Conservation (phyloP, 345 rosid genomes). For the thale cress (Arabidopsis thaliana) region DNA sequence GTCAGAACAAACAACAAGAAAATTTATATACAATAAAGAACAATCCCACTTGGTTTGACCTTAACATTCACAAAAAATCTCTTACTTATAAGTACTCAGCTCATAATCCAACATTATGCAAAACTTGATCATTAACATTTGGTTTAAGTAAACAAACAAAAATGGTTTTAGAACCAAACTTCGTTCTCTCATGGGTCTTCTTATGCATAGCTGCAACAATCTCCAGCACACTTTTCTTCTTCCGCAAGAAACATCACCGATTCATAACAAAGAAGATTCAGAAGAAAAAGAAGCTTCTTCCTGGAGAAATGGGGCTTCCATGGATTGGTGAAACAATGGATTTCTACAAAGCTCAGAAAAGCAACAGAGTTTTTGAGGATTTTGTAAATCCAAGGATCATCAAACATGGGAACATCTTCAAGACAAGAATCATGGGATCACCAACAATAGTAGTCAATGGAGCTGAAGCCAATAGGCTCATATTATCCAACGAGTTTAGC, state of each 20-base stretch:
- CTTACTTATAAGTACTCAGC: slow-evolving; percentile 37
- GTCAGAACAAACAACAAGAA: slow-evolving; percentile 12
- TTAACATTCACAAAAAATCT: slow-evolving; percentile 26
- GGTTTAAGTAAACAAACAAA: slow-evolving; percentile 15
- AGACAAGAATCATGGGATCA: slow-evolving; percentile 73
- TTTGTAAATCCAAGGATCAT: slow-evolving; percentile 63
- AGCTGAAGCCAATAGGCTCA: slow-evolving; percentile 66
- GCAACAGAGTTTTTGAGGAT: slow-evolving; percentile 62
- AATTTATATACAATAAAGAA: neutral
- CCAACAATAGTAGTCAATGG: slow-evolving; percentile 70
- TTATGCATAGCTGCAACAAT: slow-evolving; percentile 51
- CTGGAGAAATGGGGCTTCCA: slow-evolving; percentile 71
- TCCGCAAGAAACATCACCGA: slow-evolving; percentile 31
- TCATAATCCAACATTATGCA: slow-evolving; percentile 21
- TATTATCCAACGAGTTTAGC: slow-evolving; percentile 74
- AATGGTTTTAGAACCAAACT: slow-evolving; percentile 45
- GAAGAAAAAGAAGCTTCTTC: slow-evolving; percentile 57
- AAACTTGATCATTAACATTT: neutral
- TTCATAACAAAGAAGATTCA: slow-evolving; percentile 25
- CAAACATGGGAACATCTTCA: slow-evolving; percentile 69
- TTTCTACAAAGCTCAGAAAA: slow-evolving; percentile 68
- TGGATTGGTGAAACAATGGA: slow-evolving; percentile 77
- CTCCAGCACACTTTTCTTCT: slow-evolving; percentile 49
- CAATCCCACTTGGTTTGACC: slow-evolving; percentile 30
- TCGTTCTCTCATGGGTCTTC: slow-evolving; percentile 46